Evolutionary conservation across 106 monocot genomes (phyloP), one percentile per base, ranked within the genome.

Genomic region (Dendrobium catenatum): DNA sequence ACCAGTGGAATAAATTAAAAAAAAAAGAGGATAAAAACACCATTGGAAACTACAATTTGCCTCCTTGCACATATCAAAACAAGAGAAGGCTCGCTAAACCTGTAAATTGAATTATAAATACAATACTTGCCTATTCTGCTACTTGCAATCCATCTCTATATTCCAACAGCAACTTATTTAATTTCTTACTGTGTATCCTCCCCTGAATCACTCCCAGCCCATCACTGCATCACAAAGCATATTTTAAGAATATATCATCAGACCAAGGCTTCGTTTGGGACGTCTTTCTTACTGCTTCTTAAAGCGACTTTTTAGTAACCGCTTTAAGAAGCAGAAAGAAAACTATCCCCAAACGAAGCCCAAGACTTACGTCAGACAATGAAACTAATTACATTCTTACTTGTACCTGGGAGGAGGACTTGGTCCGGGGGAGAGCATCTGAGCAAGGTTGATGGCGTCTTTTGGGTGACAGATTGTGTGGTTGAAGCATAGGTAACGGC

Each of bases 401-500:
- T 31, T 31, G 31, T 31, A 93, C 88, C 87, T 86, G 40, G 87
- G 77, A 1, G 93, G 85, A 64, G 91, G 79, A 54, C 67, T 51
- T 13, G 87, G 84, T 5, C 81, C 19, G 1, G 90, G 84, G 20
- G 81, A 74, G 46, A 96, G 43, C 85, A 87, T 78, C 55, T 78
- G 79, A 80, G 94, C 88, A 17, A 96, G 79, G 37, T 90, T 89
- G 24, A 90, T 78, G 22, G 94, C 94, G 16, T 92, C 92, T 37
- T 94, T 89, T 0, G 94, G 92, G 46, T 83, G 83, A 80, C 85
- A 83, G 4, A 96, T 75, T 31, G 87, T 77, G 37, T 78, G 79
- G 85, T 89, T 86, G 87, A 96, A 96, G 87, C 96, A 96, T 44
- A 96, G 82, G 76, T 96, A 94, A 41, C 96, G 88, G n/a, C 96